Evolutionary conservation across 2,329 filamentous ascomycete genomes (phyloP), one percentile per base, ranked within the genome.

Genomic region (Claviceps capensis): DNA sequence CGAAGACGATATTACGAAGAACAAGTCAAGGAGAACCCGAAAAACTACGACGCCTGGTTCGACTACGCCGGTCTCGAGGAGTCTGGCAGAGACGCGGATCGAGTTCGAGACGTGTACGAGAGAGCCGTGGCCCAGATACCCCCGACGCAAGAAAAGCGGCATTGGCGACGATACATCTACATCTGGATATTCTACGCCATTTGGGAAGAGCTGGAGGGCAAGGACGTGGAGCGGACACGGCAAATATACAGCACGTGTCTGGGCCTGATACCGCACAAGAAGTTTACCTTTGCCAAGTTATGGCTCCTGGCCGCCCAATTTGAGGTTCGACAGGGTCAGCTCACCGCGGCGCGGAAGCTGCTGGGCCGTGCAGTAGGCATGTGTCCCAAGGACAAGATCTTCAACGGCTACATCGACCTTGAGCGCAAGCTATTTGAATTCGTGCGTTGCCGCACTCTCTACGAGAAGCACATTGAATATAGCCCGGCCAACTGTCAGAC

Each of bases 21-120:
- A 59, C 85, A 93, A 63, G 80, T 97, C 58, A 91, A 89, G 62
- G 86, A 94, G 63, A 97, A 95, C 62, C 81, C 90, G 2, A 93
- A 94, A 63, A 96, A 96, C 67, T 98, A 98, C 72, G 93, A 98
- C 63, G 79, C 83, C 13, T 98, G 93, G 93, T 91, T 98, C 60
- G 93, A 97, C 67, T 95, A 91, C 66, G 89, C 90, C 26, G 79
- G 87, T 7, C 72, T 98, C 6, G 93, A 98, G 66, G 93, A 98
- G 68, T 80, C 82, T 0, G 83, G 87, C 1, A 86, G 87, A 8
- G 86, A 96, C 63, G 71, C 79, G 0, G 89, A 95, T 57, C 82
- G 87, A 43, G 84, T 95, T 1, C 82, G 93, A 37, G 93, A 98
- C 58, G 82, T 95, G 14, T 98, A 97, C 68, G 93, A 98, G 69